These are phyloP conservation scores for Collybiopsis confluens DNA, from an alignment of 768 basidiomycete genomes.

Conservation along the genomic window DNA sequence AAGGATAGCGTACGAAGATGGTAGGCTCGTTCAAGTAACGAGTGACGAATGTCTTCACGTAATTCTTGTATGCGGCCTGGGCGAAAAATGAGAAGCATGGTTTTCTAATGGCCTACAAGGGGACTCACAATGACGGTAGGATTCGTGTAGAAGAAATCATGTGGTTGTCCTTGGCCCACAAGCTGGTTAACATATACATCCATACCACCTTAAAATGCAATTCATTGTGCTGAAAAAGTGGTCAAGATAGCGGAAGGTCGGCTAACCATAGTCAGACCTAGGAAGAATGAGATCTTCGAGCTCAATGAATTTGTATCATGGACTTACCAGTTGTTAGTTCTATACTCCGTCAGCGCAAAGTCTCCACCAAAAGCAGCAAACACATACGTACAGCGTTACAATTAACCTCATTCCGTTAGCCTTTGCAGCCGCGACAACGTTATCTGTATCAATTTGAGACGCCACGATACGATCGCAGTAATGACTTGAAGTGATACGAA, in stretches of 20 bases:
- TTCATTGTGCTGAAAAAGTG: too few relatives aligned
- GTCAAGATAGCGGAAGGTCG: too few relatives aligned
- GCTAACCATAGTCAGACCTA: slow-evolving; percentile 10
- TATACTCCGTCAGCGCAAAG: slow-evolving; percentile 15
- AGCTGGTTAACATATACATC: slow-evolving; percentile 63
- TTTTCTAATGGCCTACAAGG: too few relatives aligned
- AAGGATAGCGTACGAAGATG: slow-evolving; percentile 44
- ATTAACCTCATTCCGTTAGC: slow-evolving; percentile 57
- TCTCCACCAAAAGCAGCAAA: too few relatives aligned
- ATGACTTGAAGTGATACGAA: too few relatives aligned
- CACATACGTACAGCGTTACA: slow-evolving; percentile 50
- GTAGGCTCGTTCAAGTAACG: slow-evolving; percentile 55
- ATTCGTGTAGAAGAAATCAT: slow-evolving; percentile 64
- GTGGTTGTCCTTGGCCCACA: slow-evolving; percentile 30
- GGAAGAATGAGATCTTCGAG: not conserved
- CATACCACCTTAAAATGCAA: slow-evolving; percentile 69
- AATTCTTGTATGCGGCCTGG: slow-evolving; percentile 45
- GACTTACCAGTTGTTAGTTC: slow-evolving; percentile 54
- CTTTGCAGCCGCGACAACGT: slow-evolving; percentile 54
- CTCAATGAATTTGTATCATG: not conserved
- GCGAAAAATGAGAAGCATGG: slow-evolving; percentile 5
- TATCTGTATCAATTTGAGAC: slow-evolving; percentile 29
- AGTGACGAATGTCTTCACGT: slow-evolving; percentile 43
- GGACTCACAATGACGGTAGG: slow-evolving; percentile 38
- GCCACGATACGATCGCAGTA: too few relatives aligned